These are phyloP conservation scores for Kurtzmaniella natalensis DNA, from an alignment of 1,139 yeast genomes.

Conservation along the genomic window DNA sequence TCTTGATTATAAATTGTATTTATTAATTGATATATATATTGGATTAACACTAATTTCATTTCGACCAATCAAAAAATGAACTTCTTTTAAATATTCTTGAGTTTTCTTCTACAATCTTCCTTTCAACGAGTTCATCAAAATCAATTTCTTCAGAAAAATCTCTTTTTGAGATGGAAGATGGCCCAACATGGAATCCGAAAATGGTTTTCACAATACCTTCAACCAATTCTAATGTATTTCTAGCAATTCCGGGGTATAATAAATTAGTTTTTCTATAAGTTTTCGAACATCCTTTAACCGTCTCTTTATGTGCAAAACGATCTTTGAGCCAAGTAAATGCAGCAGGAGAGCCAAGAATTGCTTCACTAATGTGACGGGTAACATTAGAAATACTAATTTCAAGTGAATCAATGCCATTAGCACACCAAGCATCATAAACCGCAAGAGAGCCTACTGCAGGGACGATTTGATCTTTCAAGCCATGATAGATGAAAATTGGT, in stretches of 20 bases:
- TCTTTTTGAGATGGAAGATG: conserved; percentile 1
- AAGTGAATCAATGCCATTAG: conserved; percentile 23
- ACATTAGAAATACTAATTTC: conserved; percentile 23
- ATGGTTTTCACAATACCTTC: conserved; percentile 2
- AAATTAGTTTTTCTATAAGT: conserved; percentile 4
- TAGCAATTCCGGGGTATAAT: conserved; percentile 5
- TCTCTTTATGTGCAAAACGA: conserved; percentile 16
- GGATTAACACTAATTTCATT: too few relatives aligned
- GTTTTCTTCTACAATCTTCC: too few relatives aligned
- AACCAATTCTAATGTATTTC: background rate
- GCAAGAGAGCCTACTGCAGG: conserved; percentile 21
- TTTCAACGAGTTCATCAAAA: conserved; percentile 6
- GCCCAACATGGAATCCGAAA: conserved; percentile 6
- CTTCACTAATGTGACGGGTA: conserved; percentile 26
- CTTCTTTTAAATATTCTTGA: too few relatives aligned
- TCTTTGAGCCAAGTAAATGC: conserved; percentile 24
- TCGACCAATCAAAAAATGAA: too few relatives aligned
- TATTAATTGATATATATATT: too few relatives aligned
- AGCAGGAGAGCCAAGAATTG: conserved; percentile 25
- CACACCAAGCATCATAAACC: conserved; percentile 30
- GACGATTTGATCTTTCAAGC: conserved; percentile 24
- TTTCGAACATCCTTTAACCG: conserved; percentile 24
- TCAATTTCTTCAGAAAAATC: conserved; percentile 1
- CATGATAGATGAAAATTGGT: conserved; percentile 34
- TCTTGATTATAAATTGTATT: too few relatives aligned